Base-by-base conservation (phyloP, 495 filamentous ascomycete genomes). In the Aspergillus egyptiacus region DNA sequence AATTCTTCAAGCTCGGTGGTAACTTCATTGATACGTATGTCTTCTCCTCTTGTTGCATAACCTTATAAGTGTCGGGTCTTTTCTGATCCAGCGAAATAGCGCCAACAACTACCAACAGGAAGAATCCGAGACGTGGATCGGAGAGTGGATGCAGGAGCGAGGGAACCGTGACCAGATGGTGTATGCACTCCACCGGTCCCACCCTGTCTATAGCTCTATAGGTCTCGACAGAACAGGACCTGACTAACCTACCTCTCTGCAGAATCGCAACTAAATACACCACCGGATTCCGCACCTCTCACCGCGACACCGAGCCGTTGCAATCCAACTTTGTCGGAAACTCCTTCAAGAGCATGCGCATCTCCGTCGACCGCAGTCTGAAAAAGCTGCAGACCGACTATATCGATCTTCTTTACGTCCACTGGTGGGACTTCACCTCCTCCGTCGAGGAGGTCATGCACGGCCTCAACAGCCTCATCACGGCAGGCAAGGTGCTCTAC, bases 181-280 rank as follows among this genome's bases (percentile, higher is more conserved):
- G 27, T 43, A 43, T 11, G 40, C 9, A 17, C 15, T 13, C 22
- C 13, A 25, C 7, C 7, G 6, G 11, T 14, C 32, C 5, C n/a
- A n/a, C 32, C 6, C 6, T 8, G 32, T 37, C 34, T 2, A 37
- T n/a, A n/a, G n/a, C n/a, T n/a, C n/a, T n/a, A n/a, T n/a, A n/a
- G n/a, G n/a, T n/a, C n/a, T n/a, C n/a, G n/a, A n/a, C n/a, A n/a
- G n/a, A n/a, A n/a, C n/a, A n/a, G n/a, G n/a, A n/a, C n/a, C n/a
- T n/a, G n/a, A n/a, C n/a, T n/a, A 33, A 13, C 30, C 10, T 13
- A 10, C 19, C 9, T 35, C 9, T n/a, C n/a, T n/a, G n/a, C n/a
- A 43, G 40, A 8, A 69, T 91, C 35, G 86, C 86, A 0, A 91
- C 87, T 39, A 93, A 90, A 55, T 82, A 70, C 61, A 78, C 77